phyloP scores from a whole-genome alignment of 2,329 filamentous ascomycete species.

The Uncinocarpus reesii region DNA sequence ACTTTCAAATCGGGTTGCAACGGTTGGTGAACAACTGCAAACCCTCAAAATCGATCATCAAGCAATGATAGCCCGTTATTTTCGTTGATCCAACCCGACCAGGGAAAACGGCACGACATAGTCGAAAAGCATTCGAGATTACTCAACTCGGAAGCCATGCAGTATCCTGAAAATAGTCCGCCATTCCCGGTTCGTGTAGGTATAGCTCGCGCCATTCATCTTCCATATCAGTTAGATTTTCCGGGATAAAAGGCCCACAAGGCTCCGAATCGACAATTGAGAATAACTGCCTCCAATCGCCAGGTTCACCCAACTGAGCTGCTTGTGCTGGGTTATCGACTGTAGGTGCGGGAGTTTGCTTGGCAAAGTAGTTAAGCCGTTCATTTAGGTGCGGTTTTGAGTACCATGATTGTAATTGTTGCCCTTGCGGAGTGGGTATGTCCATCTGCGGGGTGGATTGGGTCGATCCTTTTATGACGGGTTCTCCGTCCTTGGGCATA shows the following conservation, averaged over 20 bases:
- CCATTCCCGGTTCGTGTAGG: conserved; percentile 35
- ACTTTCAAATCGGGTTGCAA: not conserved
- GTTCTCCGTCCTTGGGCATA: conserved; percentile 13
- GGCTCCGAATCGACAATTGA: conserved; percentile 33
- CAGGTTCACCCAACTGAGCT: conserved; percentile 28
- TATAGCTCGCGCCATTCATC: conserved; percentile 40
- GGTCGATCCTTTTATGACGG: conserved; percentile 6
- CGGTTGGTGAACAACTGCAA: not conserved
- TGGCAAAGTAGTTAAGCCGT: conserved; percentile 13
- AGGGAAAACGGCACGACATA: not conserved
- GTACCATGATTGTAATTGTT: conserved; percentile 10
- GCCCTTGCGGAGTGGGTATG: conserved; percentile 7
- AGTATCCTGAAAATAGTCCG: conserved; percentile 33
- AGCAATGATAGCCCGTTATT: not conserved
- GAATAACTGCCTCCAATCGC: conserved; percentile 36
- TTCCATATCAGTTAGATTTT: conserved; percentile 33
- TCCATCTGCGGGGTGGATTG: conserved; percentile 10
- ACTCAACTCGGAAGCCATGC: conserved; percentile 29
- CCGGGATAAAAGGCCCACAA: conserved; percentile 29
- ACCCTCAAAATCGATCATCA: not conserved
- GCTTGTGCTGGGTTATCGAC: conserved; percentile 11
- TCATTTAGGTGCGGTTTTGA: conserved; percentile 11
- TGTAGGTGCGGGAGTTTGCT: conserved; percentile 5
- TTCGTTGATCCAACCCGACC: not conserved
- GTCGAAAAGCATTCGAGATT: no score